Conservation (phyloP, 495 filamentous ascomycete species). For the Chaetomium fimeti region DNA sequence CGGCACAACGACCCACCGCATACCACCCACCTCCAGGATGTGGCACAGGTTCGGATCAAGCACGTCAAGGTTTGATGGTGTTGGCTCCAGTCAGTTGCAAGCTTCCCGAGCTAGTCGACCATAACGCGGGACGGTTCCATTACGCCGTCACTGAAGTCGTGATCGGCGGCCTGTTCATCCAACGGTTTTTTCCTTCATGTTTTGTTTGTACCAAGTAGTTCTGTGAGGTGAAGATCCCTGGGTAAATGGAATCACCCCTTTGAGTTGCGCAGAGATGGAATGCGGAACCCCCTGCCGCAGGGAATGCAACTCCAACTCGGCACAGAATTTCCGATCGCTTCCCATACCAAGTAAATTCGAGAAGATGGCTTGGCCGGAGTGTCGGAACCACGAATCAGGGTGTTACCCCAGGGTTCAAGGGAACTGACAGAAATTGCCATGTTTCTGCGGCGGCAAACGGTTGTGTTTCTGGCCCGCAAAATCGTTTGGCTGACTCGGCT, state of each 20-base stretch:
- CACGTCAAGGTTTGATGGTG: slow-evolving; percentile 6
- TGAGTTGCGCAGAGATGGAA: too few relatives aligned
- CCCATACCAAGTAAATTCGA: neutral
- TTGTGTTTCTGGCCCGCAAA: neutral
- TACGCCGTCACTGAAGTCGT: too few relatives aligned
- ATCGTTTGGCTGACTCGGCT: too few relatives aligned
- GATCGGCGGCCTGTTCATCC: neutral
- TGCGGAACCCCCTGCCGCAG: neutral
- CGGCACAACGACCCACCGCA: slow-evolving; percentile 15
- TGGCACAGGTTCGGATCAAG: slow-evolving; percentile 16
- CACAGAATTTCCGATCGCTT: neutral
- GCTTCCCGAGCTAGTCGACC: neutral
- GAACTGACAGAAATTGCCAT: neutral
- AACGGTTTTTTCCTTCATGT: neutral
- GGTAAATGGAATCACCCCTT: neutral
- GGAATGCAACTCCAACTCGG: neutral
- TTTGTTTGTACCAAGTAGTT: neutral
- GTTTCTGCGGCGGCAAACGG: neutral
- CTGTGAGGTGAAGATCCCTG: neutral
- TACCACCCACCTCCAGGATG: neutral
- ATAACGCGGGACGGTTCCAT: slow-evolving; percentile 3
- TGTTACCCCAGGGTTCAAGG: neutral
- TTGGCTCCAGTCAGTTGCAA: slow-evolving; percentile 19
- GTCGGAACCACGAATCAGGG: slow-evolving; percentile 2
- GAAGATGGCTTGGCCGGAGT: neutral